A percentile compares a stretch with the other conserved stretches of the same genome.
phyloP scores from a whole-genome alignment of 345 rosid species.

The Linum trigynum region DNA sequence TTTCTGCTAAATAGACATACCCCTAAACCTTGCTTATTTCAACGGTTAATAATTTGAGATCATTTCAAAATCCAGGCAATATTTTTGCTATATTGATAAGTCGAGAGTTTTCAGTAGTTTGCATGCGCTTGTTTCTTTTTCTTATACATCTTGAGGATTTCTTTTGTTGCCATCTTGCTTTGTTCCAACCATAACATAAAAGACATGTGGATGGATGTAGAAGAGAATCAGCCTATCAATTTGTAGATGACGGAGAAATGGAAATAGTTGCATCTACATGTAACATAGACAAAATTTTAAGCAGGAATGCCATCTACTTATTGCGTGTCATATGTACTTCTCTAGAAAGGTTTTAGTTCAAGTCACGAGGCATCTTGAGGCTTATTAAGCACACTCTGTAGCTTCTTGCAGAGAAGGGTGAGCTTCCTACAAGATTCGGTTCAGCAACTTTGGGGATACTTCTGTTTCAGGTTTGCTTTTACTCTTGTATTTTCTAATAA shows the following conservation, averaged over 20 bases:
- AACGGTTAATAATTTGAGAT: background rate
- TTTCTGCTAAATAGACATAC: background rate
- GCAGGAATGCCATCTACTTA: background rate
- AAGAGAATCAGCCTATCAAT: background rate
- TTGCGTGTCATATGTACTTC: background rate
- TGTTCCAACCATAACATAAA: background rate
- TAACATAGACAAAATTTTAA: background rate
- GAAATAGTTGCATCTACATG: background rate
- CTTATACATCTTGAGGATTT: background rate
- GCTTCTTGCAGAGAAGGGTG: constrained; percentile 99
- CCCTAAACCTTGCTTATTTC: background rate
- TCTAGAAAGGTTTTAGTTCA: background rate
- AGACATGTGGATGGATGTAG: background rate
- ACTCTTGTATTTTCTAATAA: background rate
- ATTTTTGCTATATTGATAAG: background rate
- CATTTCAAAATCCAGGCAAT: background rate
- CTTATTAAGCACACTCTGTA: constrained; percentile 39
- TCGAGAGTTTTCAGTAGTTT: background rate
- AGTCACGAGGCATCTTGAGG: constrained; percentile 12
- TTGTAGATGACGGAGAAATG: background rate
- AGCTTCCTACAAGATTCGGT: constrained; percentile 95
- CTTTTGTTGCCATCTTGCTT: background rate
- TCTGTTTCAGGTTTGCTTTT: constrained; percentile 68
- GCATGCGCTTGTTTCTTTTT: background rate
- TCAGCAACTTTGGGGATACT: constrained; percentile 96